phyloP scores from a whole-genome alignment of 331 rosid genomes.

The Quercus tomentella region DNA sequence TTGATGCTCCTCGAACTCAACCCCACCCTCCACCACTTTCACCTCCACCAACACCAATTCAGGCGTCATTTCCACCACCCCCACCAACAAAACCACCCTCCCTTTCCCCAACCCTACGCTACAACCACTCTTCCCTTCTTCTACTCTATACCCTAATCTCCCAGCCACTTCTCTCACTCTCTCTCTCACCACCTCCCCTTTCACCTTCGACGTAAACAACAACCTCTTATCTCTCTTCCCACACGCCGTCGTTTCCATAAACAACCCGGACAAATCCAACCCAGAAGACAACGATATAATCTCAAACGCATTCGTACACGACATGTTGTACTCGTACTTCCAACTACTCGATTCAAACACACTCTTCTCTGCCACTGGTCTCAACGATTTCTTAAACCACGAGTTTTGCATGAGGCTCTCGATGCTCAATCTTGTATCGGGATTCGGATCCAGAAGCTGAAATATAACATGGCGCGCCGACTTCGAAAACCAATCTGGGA shows the following conservation, averaged over 20 bases:
- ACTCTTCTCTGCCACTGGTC: constrained; percentile 5
- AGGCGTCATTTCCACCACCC: constrained; percentile 40
- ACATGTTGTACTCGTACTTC: constrained; percentile 13
- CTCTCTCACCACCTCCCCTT: constrained; percentile 44
- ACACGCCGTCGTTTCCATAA: constrained; percentile 40
- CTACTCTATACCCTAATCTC: constrained; percentile 53
- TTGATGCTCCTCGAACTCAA: constrained; percentile 50
- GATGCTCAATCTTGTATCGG: constrained; percentile 43
- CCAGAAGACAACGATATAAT: constrained; percentile 90
- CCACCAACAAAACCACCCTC: constrained; percentile 47
- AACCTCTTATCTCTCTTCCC: constrained; percentile 48
- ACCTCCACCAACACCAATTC: constrained; percentile 43
- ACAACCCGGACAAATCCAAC: constrained; percentile 68
- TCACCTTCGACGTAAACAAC: constrained; percentile 34
- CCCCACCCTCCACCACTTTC: constrained; percentile 50
- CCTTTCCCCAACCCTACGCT: constrained; percentile 59
- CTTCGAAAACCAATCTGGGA: constrained; percentile 57
- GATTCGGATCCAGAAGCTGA: constrained; percentile 77
- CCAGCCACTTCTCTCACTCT: constrained; percentile 57
- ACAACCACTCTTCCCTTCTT: constrained; percentile 53
- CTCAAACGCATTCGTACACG: constrained; percentile 70
- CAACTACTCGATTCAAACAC: constrained; percentile 25
- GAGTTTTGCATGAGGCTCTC: constrained; percentile 28
- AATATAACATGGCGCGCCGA: constrained; percentile 46
- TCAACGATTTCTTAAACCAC: constrained; percentile 57